Base-by-base conservation (phyloP, 78 protist species). In the Polysphondylium violaceum region DNA sequence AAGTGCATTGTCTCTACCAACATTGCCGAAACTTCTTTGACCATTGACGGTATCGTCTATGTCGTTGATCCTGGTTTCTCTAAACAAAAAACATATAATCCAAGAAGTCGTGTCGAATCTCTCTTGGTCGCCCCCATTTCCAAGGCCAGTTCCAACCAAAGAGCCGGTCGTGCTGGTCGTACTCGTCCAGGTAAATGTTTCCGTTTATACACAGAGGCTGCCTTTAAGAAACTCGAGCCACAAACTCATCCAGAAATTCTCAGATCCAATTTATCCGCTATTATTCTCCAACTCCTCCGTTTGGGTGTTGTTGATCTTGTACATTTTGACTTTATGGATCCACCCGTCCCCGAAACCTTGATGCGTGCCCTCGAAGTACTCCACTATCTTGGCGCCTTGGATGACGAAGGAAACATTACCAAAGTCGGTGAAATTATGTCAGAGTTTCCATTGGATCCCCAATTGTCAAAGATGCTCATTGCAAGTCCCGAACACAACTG, bases 101-200 rank as follows among this genome's bases (percentile, higher is more conserved):
- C 99, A 17, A 73, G 99, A 21, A 81, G 97, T 16, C 97, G 99
- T n/a, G 99, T 98, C 38, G 99, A 98, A 86, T 97, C 99, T 17
- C 93, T 99, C 11, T 90, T 98, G 50, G 98, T 98, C 29, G 77
- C 99, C 0, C 99, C 99, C 7, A 99, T 99, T 67, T 98, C 99
- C 6, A 67, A 96, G 44, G 99, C 99, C 0, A 14, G 87, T 6
- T 99, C 99, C 1, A 89, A 98, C 63, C 99, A 99, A 95, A 95
- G 99, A 4, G 98, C 99, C 7, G 99, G 99, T 31, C 99, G 99
- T 41, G 99, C 99, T 35, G 99, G 99, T 11, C 97, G 99, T 14
- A 99, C 99, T 9, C 67, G 92, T 50, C 98, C 99, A 0, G 99
- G 99, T 33, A 98, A 98, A 74, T 94, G 94, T 67, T 97, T 86